Conservation (phyloP, 2,329 filamentous ascomycete genomes). For the Ophiosphaerella korrae region DNA sequence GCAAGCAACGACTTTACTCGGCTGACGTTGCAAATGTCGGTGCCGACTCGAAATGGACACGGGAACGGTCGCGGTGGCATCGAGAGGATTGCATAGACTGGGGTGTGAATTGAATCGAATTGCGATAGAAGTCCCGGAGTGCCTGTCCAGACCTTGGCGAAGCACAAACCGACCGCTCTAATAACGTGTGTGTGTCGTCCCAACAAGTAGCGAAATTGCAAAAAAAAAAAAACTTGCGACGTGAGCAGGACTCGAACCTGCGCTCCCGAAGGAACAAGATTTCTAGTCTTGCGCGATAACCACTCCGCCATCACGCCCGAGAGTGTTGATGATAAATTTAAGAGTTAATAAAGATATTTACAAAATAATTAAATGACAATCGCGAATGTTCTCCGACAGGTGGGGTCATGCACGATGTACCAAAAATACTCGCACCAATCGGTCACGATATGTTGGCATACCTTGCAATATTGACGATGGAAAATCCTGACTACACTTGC, state of each 20-base stretch:
- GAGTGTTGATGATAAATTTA: background rate
- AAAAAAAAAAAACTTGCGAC: conserved; percentile 36
- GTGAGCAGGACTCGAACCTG: conserved; percentile 48
- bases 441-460: background rate
- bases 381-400: background rate
- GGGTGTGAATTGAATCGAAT: no score
- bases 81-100: background rate
- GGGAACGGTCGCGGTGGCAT: conserved; percentile 63
- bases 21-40: conserved; percentile 74
- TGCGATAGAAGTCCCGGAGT: no score
- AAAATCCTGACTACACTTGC: background rate
- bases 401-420: conserved; percentile 1
- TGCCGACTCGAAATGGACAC: conserved; percentile 72
- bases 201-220: no score
- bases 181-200: no score
- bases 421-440: background rate
- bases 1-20: conserved; percentile 67
- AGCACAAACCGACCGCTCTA: no score
- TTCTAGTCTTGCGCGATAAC: conserved; percentile 52
- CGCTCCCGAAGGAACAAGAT: conserved; percentile 51
- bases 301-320: conserved; percentile 47
- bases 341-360: conserved; percentile 1
- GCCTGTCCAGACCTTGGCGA: no score
- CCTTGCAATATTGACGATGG: background rate
- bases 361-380: background rate